A percentile compares a stretch with the other conserved stretches of the same genome.
Conservation (phyloP, 2,329 filamentous ascomycete species). For the Hypoxylon sp. region DNA sequence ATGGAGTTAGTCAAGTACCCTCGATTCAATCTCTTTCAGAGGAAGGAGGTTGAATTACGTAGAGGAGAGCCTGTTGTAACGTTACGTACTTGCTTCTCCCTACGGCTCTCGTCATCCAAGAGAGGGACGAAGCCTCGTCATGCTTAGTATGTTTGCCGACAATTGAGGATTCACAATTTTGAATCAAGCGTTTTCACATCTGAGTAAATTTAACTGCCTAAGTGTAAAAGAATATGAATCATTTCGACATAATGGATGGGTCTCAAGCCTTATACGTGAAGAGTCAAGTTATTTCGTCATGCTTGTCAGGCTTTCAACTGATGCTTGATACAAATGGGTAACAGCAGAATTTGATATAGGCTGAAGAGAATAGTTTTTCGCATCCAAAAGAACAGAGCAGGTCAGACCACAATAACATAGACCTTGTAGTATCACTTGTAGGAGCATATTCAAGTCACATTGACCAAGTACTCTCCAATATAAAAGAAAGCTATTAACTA, state of each 20-base stretch:
- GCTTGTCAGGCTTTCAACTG: background rate
- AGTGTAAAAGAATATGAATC: background rate
- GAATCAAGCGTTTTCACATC: background rate
- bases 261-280: background rate
- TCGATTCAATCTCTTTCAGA: background rate
- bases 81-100: background rate
- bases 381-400: background rate
- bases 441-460: background rate
- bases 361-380: background rate
- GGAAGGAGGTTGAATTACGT: background rate
- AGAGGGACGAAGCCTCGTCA: background rate
- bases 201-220: background rate
- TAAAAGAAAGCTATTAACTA: background rate
- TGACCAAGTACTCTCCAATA: background rate
- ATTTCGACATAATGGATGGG: background rate
- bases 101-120: background rate
- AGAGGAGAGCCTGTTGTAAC: background rate
- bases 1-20: background rate
- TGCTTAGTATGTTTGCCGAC: background rate
- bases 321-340: background rate
- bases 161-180: too few species aligned
- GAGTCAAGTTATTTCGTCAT: background rate
- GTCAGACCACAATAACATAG: background rate
- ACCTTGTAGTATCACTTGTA: background rate
- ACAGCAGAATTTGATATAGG: background rate